phyloP scores from a whole-genome alignment of 257 asterid genomes.

The Nicotiana knightiana region DNA sequence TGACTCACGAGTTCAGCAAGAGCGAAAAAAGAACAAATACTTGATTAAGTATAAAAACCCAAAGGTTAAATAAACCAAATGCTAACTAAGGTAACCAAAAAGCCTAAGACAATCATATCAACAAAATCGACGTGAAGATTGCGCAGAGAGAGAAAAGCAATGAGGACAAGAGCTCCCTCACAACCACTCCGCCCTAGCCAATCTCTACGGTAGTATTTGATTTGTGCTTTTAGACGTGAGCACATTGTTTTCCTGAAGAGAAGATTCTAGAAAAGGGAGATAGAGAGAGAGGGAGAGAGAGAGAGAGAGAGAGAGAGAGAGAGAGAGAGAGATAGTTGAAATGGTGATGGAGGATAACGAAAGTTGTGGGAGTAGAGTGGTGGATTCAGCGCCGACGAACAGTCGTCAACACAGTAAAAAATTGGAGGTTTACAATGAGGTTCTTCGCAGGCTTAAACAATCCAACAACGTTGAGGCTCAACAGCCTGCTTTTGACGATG shows the following conservation, averaged over 20 bases:
- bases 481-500: conserved; percentile 73
- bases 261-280: not conserved
- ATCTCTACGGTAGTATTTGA: too few relatives aligned
- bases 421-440: conserved; percentile 85
- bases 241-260: not conserved
- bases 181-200: not conserved
- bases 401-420: conserved; percentile 52
- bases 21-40: too few relatives aligned
- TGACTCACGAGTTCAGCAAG: not conserved
- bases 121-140: not conserved
- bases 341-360: conserved; percentile 91
- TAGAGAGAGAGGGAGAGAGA: not conserved
- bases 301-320: not conserved
- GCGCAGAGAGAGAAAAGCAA: not conserved
- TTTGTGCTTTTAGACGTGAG: not conserved
- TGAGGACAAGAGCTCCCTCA: not conserved
- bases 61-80: not conserved
- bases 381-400: conserved; percentile 26
- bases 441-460: conserved; percentile 74
- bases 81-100: not conserved
- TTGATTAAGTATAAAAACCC: not conserved
- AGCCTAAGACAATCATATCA: not conserved
- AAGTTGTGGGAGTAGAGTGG: conserved; percentile 46
- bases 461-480: conserved; percentile 59
- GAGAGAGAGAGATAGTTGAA: not conserved